phyloP scores from a whole-genome alignment of 371 early-diverging fungal species.

The Nosema granulosis region DNA sequence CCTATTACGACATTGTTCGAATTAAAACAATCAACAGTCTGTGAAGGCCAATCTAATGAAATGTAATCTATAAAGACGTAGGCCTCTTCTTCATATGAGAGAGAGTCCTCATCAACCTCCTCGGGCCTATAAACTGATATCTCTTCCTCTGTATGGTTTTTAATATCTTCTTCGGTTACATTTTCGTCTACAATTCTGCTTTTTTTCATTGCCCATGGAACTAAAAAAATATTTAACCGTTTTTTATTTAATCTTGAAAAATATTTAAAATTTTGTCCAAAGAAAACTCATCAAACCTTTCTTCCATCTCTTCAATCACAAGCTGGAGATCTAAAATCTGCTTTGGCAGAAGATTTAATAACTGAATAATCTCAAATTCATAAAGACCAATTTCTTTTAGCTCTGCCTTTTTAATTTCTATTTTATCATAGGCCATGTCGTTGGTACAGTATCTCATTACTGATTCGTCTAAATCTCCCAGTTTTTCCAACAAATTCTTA shows the following conservation, averaged over 20 bases:
- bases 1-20: constrained; percentile 32
- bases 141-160: constrained; percentile 28
- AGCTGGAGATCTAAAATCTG: constrained; percentile 60
- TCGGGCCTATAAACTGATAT: constrained; percentile 41
- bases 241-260: constrained; percentile 31
- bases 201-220: background rate
- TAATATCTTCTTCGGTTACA: constrained; percentile 11
- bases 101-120: constrained; percentile 5
- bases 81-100: constrained; percentile 56
- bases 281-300: constrained; percentile 60
- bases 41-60: constrained; percentile 62
- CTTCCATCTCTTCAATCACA: constrained; percentile 67
- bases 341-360: constrained; percentile 60
- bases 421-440: background rate
- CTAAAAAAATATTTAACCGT: background rate
- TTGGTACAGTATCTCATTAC: no score
- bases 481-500: constrained; percentile 9
- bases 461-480: background rate
- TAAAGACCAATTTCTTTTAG: constrained; percentile 39
- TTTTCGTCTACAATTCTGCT: background rate
- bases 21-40: constrained; percentile 38
- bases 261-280: constrained; percentile 58
- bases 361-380: constrained; percentile 63
- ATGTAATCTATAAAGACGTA: constrained; percentile 55
- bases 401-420: constrained; percentile 7